Evolutionary conservation across 73 alveolate genomes (phyloP), one percentile per base, ranked within the genome.

Genomic region (Paramecium bursaria): DNA sequence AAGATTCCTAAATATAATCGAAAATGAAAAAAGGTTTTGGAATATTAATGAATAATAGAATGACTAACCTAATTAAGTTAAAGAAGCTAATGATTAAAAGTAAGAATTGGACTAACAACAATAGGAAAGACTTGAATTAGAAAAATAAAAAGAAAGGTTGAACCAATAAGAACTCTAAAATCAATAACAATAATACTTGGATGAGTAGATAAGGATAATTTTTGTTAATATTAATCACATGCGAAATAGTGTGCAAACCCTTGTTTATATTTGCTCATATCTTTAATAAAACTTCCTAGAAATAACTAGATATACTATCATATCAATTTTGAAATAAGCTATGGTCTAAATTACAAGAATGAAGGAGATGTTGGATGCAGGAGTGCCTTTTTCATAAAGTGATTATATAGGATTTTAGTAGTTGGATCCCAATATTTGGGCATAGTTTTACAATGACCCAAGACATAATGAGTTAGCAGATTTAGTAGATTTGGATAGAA

Each of bases 221-320:
- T 49, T 31, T 22, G 47, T 53, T 30, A 22, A 39, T 22, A 39
- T 79, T 13, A 79, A 53, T 35, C 46, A 52, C 1, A 79, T 73
- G 46, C 51, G 89, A 46, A 79, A 79, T 53, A 82, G 89, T 15
- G 25, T 79, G n/a, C 17, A 22, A 13, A 39, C 54, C 4, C 30
- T 79, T 10, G 46, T 79, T 9, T 39, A 73, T 35, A 11, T 79
- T 39, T 50, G 85, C 25, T 80, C 51, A 23, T 53, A 33, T 23
- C 57, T 79, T 2, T 25, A 79, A 79, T 48, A 2, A 25, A 53
- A 79, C 6, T 79, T 39, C 15, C 14, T 25, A 5, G 85, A 79
- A 13, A 17, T 53, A 10, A 53, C 85, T 9, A 52, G 85, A 79
- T 79, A 53, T 79, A 82, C 51, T 23, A 79, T 79, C 4, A 53